Percentiles rank a stretch among this genome's conserved stretches.
These are phyloP conservation scores for Arabidopsis arenosa DNA, from an alignment of 345 rosid species.

Conservation along the genomic window DNA sequence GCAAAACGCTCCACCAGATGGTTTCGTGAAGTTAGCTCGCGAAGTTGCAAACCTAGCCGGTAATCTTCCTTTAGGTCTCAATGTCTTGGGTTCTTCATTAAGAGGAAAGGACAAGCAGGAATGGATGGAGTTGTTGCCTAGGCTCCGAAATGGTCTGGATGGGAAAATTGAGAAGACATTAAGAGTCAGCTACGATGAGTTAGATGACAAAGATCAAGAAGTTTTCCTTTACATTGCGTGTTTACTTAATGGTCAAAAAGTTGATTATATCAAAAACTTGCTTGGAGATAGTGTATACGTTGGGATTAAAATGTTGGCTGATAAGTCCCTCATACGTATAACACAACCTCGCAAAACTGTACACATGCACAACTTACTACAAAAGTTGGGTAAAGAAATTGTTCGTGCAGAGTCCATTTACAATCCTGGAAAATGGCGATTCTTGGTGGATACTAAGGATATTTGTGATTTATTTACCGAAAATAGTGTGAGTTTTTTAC, in stretches of 20 bases:
- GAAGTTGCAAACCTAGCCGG: slow-evolving; percentile 13
- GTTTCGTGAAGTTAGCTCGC: neutral
- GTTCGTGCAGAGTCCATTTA: slow-evolving; percentile 13
- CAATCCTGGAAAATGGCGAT: slow-evolving; percentile 26
- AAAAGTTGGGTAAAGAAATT: slow-evolving; percentile 41
- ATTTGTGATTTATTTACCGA: neutral
- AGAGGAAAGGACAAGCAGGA: neutral
- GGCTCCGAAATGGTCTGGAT: slow-evolving; percentile 19
- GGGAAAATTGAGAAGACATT: slow-evolving; percentile 25
- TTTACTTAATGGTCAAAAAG: slow-evolving; percentile 8
- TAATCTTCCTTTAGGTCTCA: slow-evolving; percentile 49
- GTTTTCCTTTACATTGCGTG: slow-evolving; percentile 49
- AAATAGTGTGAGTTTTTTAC: neutral
- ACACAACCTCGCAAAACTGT: neutral
- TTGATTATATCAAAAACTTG: neutral
- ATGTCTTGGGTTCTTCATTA: slow-evolving; percentile 43
- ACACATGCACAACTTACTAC: slow-evolving; percentile 40
- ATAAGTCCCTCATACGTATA: slow-evolving; percentile 36
- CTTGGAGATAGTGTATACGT: neutral
- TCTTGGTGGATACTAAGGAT: slow-evolving; percentile 26
- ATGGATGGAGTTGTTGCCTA: slow-evolving; percentile 40
- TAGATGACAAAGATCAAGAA: neutral
- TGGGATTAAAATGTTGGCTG: slow-evolving; percentile 2
- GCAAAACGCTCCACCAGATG: neutral
- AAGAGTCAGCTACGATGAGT: slow-evolving; percentile 10